phyloP scores from a whole-genome alignment of 352 stramenopile genomes.

The Phytophthora megakarya region DNA sequence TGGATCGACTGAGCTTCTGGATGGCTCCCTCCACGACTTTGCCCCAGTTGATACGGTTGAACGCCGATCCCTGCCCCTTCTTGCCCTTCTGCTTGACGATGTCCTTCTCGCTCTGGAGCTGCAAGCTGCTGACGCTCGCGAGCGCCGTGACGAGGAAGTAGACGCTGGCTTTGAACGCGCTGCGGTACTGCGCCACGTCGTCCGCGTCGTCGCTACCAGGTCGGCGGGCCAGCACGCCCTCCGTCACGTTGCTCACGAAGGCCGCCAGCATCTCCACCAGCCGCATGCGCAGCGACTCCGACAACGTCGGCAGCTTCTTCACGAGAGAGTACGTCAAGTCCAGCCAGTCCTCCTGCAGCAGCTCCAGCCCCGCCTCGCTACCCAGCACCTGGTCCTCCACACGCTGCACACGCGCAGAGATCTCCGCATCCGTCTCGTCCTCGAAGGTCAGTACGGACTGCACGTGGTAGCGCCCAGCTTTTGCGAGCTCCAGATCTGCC shows the following conservation, averaged over 20 bases:
- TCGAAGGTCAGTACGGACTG: conserved; percentile 63
- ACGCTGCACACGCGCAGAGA: conserved; percentile 45
- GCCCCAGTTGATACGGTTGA: conserved; percentile 63
- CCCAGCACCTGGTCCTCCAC: conserved; percentile 64
- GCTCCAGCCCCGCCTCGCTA: conserved; percentile 54
- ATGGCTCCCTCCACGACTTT: conserved; percentile 69
- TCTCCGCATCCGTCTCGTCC: conserved; percentile 50
- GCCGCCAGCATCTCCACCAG: conserved; percentile 65
- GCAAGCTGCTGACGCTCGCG: conserved; percentile 49
- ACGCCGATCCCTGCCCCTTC: conserved; percentile 40
- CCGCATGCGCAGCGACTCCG: conserved; percentile 61
- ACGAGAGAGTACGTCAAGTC: conserved; percentile 80
- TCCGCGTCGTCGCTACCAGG: conserved; percentile 47
- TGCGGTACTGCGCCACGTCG: conserved; percentile 49
- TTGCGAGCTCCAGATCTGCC: conserved; percentile 76
- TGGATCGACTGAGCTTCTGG: conserved; percentile 61
- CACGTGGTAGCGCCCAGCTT: conserved; percentile 71
- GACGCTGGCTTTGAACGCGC: conserved; percentile 67
- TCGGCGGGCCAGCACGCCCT: conserved; percentile 46
- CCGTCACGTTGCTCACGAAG: conserved; percentile 65
- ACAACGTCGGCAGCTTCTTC: conserved; percentile 59
- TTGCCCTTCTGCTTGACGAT: conserved; percentile 65
- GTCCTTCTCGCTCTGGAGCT: conserved; percentile 62
- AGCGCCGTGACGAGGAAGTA: conserved; percentile 78
- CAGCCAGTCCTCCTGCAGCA: conserved; percentile 66